Percentiles rank a stretch among this genome's conserved stretches.
phyloP scores from a whole-genome alignment of 306 rosid species.

The Vicia sativa region DNA sequence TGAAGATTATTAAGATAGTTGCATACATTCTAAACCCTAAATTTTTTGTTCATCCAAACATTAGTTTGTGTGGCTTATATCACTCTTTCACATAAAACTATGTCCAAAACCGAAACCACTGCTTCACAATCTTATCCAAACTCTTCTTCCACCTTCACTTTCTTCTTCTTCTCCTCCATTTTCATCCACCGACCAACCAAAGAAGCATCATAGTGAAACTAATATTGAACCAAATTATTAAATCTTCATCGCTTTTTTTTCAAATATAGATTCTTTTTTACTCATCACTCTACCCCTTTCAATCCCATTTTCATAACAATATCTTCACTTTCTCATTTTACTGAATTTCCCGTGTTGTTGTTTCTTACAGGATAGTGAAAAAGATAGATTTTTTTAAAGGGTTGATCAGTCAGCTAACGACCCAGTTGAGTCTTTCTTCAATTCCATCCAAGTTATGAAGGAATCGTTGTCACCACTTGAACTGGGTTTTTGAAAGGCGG shows the following conservation, averaged over 20 bases:
- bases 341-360: constrained; percentile 6
- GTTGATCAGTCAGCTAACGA: constrained; percentile 58
- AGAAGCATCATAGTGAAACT: no score
- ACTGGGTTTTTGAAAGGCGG: constrained; percentile 74
- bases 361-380: constrained; percentile 7
- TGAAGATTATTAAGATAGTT: no score
- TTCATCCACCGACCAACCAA: no score
- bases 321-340: constrained; percentile 3
- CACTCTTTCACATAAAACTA: no score
- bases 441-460: constrained; percentile 79
- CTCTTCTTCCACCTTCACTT: no score
- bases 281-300: constrained; percentile 24
- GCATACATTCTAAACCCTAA: no score
- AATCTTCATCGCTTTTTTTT: constrained; percentile 34
- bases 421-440: constrained; percentile 85
- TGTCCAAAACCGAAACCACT: no score
- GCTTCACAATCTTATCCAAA: no score
- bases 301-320: constrained; percentile 40
- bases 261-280: constrained; percentile 33
- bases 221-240: constrained; percentile 38
- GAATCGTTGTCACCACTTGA: constrained; percentile 80
- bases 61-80: no score
- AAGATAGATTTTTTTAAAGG: constrained; percentile 43
- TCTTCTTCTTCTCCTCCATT: no score
- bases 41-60: no score